Conservation (phyloP, 2,329 filamentous ascomycete species). For the Lizonia empirigonia region DNA sequence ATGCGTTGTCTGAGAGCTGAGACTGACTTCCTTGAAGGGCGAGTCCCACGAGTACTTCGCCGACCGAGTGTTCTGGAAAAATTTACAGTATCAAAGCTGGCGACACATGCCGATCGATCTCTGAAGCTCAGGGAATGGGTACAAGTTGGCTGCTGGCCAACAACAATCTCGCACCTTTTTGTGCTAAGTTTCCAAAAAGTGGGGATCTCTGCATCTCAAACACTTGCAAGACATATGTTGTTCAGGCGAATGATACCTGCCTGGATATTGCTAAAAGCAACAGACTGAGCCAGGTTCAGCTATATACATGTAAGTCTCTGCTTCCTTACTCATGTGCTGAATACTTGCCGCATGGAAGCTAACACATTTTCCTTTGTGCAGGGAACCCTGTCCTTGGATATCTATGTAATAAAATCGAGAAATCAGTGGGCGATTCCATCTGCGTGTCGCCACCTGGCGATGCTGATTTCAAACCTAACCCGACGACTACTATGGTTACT, state of each 20-base stretch:
- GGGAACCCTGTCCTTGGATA: too few species aligned
- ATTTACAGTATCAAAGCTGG: not conserved
- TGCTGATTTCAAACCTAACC: too few species aligned
- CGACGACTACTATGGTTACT: too few species aligned
- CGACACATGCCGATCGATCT: not conserved
- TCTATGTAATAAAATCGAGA: too few species aligned
- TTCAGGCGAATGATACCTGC: not conserved
- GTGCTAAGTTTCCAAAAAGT: conserved; percentile 1
- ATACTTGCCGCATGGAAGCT: too few species aligned
- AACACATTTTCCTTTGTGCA: too few species aligned
- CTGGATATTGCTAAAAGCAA: not conserved
- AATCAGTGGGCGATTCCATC: too few species aligned
- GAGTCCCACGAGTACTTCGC: not conserved
- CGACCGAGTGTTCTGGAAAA: not conserved
- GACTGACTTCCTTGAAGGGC: not conserved
- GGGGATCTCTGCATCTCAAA: conserved; percentile 6
- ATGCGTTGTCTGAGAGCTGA: not conserved
- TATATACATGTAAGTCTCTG: too few species aligned
- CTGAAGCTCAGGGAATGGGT: conserved; percentile 1
- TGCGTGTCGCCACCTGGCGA: too few species aligned
- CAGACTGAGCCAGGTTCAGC: not conserved
- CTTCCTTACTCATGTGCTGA: too few species aligned
- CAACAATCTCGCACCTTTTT: conserved; percentile 6
- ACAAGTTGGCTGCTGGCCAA: conserved; percentile 7
- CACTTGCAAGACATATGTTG: conserved; percentile 6